Base-by-base conservation (phyloP, 208 protist genomes). In the Trypanosoma mega region DNA sequence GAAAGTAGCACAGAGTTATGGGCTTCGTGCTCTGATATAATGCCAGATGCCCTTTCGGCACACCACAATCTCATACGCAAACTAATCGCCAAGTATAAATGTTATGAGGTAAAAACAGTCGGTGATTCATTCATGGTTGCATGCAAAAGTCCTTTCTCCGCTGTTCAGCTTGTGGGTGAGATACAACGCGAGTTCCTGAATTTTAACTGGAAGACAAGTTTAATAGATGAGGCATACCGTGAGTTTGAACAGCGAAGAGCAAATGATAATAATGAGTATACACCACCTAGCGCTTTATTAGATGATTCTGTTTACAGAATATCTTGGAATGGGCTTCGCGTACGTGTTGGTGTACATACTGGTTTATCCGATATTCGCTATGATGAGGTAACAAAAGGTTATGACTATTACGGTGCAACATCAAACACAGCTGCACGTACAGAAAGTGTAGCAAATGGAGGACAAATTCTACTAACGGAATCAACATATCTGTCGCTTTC, bases 21-120 rank as follows among this genome's bases (percentile, higher is more conserved):
- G 82, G 80, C 78, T 23, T 62, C 52, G 21, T 20, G 70, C 31
- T 78, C 85, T 47, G 49, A 68, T 37, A 47, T 66, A 52, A 92
- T 92, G 85, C 33, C 69, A 9, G 69, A 78, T 16, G 81, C 85
- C 16, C 65, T 92, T 6, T 58, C 77, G 18, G 43, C 70, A 41
- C 80, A 92, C 72, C 74, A 92, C 75, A 55, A 59, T 7, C n/a
- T 86, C 21, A 87, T 92, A 37, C 78, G 85, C 24, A n/a, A 62
- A 30, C 56, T 76, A 16, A 87, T 89, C 29, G 43, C 29, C 18
- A 75, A 72, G 67, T 68, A 83, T 71, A 63, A 68, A 52, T 82
- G 78, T 59, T 92, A 92, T 63, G 82, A 89, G 69, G 85, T 92
- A 60, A 92, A 92, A 68, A 92, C 80, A 49, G 75, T 89, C 33